Base-by-base conservation (phyloP, 106 monocot species). In the Acorus calamus region DNA sequence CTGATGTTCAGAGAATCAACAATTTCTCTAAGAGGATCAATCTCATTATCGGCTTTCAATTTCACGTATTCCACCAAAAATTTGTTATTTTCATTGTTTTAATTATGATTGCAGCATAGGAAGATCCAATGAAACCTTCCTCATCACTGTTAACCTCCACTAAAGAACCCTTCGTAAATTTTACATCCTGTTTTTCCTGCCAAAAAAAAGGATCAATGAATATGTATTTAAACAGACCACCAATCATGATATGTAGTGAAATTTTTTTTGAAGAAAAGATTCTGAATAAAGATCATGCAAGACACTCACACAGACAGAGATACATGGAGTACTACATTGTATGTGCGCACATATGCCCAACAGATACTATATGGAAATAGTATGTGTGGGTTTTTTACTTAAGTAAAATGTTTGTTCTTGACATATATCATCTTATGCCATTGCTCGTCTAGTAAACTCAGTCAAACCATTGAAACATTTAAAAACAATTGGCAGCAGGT, bases 71-170 rank as follows among this genome's bases (percentile, higher is more conserved):
- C 78, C 54, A 91, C 83, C 4, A 86, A 52, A 55, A 78, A 86
- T 6, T 63, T 79, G 2, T 54, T 50, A 2, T 55, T 71, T 76
- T 73, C 28, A 74, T 56, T 9, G 55, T 51, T 50, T 80, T 59
- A 11, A 83, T 14, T 8, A 86, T n/a, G n/a, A 62, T 83, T 54
- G 80, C 86, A 11, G 71, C 8, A 48, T 64, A 93, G 86, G 86
- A 93, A 8, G 83, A 82, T 52, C 93, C 86, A 54, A 10, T 43
- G 13, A 89, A 81, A 62, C 93, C 89, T 70, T 86, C 93, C 14
- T 86, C 89, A 53, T 89, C 83, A 53, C 77, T 86, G 64, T 77
- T 81, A 10, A 86, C 86, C 69, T 91, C 90, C 46, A 86, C 90
- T 58, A 62, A 7, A 4, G 7, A 59, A 6, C 86, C 90, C 44